phyloP scores from a whole-genome alignment of 805 yeast genomes.

The Priceomyces castillae region DNA sequence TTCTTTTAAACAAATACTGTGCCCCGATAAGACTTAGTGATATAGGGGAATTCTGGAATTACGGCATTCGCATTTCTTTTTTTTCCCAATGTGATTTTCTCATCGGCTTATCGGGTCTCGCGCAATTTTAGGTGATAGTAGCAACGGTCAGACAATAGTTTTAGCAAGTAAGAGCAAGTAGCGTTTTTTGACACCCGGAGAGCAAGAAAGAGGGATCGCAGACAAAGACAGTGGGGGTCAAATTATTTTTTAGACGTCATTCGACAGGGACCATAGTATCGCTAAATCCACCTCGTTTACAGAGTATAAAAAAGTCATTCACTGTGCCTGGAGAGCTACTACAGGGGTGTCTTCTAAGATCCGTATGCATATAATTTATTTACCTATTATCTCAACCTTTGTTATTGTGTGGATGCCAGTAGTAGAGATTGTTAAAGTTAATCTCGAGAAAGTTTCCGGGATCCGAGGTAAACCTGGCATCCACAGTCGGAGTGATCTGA shows the following conservation, averaged over 20 bases:
- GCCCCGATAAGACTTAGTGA: conserved; percentile 4
- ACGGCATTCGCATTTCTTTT: conserved; percentile 3
- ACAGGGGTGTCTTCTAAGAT: too few species aligned
- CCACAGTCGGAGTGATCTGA: not conserved
- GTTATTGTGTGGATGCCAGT: not conserved
- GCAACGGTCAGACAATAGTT: not conserved
- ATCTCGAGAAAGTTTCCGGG: not conserved
- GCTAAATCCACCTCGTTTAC: too few species aligned
- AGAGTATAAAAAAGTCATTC: too few species aligned
- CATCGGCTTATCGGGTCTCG: conserved; percentile 5
- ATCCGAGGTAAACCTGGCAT: conserved; percentile 1
- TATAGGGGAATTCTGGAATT: conserved; percentile 5
- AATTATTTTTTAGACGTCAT: not conserved
- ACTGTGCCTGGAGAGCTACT: too few species aligned
- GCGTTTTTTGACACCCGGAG: not conserved
- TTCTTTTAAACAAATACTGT: not conserved
- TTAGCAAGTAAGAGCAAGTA: not conserved
- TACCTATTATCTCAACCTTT: not conserved
- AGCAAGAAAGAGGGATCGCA: not conserved
- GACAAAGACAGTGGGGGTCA: not conserved
- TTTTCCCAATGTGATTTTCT: not conserved
- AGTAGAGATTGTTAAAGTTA: conserved; percentile 1
- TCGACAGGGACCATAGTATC: not conserved
- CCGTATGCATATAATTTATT: not conserved
- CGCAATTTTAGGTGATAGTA: not conserved